Conservation (phyloP, 257 asterid species). For the Nemophila menziesii region DNA sequence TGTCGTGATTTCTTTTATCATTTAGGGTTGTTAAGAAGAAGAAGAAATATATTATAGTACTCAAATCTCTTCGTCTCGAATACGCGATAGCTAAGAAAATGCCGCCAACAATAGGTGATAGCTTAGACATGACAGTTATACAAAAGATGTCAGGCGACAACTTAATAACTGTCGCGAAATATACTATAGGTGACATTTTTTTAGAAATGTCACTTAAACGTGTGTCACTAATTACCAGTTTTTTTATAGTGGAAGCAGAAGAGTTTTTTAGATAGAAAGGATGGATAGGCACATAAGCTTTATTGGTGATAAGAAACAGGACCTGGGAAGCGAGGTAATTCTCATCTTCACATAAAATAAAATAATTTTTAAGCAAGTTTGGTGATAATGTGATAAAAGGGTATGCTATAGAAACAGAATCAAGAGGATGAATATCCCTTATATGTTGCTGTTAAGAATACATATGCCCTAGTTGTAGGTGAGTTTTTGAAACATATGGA, state of each 20-base stretch:
- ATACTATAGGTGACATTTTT: no score
- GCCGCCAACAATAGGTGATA: no score
- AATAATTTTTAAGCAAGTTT: slow-evolving; percentile 49
- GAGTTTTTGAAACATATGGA: slow-evolving; percentile 72
- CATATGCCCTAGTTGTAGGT: slow-evolving; percentile 51
- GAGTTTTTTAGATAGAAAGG: slow-evolving; percentile 61
- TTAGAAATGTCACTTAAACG: no score
- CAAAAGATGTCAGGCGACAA: no score
- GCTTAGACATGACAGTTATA: no score
- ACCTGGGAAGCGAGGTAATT: slow-evolving; percentile 88
- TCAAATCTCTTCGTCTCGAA: no score
- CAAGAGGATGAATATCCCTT: slow-evolving; percentile 86
- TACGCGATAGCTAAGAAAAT: no score
- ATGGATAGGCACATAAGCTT: slow-evolving; percentile 90
- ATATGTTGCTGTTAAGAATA: slow-evolving; percentile 87
- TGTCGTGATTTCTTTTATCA: no score
- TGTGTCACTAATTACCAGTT: no score
- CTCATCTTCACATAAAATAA: slow-evolving; percentile 74
- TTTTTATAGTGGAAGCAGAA: slow-evolving; percentile 87
- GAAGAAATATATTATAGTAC: no score
- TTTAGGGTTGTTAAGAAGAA: no score
- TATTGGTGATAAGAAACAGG: slow-evolving; percentile 63
- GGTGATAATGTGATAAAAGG: slow-evolving; percentile 36
- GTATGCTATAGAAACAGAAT: slow-evolving; percentile 62
- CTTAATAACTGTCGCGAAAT: no score